Percentiles rank a stretch among this genome's conserved stretches.
Conservation (phyloP, 306 rosid genomes). For the Prunus armeniaca region DNA sequence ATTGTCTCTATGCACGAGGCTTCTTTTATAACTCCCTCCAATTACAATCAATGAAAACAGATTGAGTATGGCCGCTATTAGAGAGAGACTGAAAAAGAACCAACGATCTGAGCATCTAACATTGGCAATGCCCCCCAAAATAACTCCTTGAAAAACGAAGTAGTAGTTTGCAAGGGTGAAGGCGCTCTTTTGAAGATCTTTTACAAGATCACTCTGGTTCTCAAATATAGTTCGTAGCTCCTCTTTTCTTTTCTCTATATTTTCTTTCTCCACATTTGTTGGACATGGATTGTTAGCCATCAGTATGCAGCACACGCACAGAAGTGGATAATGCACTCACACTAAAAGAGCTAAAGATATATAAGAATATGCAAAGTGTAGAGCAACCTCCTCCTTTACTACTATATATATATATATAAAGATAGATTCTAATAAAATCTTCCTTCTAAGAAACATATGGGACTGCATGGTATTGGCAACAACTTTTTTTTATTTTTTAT, state of each 20-base stretch:
- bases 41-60: background rate
- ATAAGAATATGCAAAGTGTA: no score
- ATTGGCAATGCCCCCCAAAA: background rate
- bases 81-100: background rate
- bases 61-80: background rate
- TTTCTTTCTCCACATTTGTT: no score
- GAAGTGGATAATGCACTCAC: no score
- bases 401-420: no score
- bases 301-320: no score
- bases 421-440: no score
- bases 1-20: background rate
- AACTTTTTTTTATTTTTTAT: no score
- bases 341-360: no score
- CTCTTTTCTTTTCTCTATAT: background rate
- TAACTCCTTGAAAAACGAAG: constrained; percentile 1
- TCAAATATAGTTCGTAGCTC: background rate
- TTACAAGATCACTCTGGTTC: background rate
- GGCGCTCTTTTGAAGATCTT: background rate
- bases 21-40: background rate
- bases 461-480: no score
- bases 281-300: no score
- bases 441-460: no score
- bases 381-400: no score
- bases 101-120: background rate
- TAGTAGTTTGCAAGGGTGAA: background rate